These are phyloP conservation scores for Sarcomyxa edulis DNA, from an alignment of 768 basidiomycete species.

Conservation along the genomic window DNA sequence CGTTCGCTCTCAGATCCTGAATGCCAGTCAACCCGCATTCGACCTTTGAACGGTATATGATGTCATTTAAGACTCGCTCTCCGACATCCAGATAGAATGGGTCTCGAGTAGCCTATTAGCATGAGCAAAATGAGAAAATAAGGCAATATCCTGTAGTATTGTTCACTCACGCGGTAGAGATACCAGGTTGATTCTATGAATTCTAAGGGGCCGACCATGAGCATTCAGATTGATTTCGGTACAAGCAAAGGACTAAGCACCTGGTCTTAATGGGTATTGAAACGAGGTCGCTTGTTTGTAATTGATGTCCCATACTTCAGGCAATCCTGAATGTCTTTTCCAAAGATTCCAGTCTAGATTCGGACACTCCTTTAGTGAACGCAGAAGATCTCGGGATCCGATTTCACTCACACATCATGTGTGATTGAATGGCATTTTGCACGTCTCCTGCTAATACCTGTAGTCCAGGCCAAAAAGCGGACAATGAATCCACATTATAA, in stretches of 20 bases:
- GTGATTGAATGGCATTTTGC: slow-evolving; percentile 87
- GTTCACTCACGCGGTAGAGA: slow-evolving; percentile 66
- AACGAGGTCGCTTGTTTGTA: slow-evolving; percentile 65
- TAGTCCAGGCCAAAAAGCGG: slow-evolving; percentile 96
- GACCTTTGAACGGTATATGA: slow-evolving; percentile 71
- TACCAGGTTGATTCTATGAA: slow-evolving; percentile 98
- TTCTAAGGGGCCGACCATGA: slow-evolving; percentile 48
- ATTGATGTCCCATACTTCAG: slow-evolving; percentile 88
- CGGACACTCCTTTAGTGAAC: neutral
- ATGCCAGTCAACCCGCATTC: slow-evolving; percentile 85
- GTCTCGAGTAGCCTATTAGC: slow-evolving; percentile 80
- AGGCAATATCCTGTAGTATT: neutral
- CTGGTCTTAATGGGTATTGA: slow-evolving; percentile 79
- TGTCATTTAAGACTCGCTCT: slow-evolving; percentile 75
- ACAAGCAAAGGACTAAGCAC: slow-evolving; percentile 23
- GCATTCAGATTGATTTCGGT: neutral
- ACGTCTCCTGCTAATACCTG: slow-evolving; percentile 86
- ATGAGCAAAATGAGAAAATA: slow-evolving; percentile 5
- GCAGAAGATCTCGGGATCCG: neutral
- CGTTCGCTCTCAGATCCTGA: slow-evolving; percentile 69
- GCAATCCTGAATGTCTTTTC: slow-evolving; percentile 81
- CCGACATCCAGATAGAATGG: slow-evolving; percentile 91
- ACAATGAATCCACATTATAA: slow-evolving; percentile 86
- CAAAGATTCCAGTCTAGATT: slow-evolving; percentile 85
- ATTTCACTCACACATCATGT: slow-evolving; percentile 76